Conservation (phyloP, 306 rosid genomes). For the Begonia fuchsioides region DNA sequence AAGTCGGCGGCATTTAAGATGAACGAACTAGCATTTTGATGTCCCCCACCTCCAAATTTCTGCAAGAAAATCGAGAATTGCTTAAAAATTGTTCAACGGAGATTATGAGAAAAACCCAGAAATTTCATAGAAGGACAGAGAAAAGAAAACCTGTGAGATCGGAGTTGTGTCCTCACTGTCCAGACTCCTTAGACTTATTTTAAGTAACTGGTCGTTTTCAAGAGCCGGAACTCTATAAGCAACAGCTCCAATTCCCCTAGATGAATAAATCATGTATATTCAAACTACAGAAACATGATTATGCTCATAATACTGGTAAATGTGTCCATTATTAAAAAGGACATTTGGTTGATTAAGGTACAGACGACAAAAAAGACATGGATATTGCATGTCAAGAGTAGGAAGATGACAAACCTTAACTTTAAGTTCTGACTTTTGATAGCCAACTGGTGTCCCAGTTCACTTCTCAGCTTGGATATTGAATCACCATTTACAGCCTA, state of each 20-base stretch:
- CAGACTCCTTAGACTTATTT: conserved; percentile 70
- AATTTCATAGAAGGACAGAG: background rate
- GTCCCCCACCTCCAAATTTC: conserved; percentile 88
- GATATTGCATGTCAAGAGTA: background rate
- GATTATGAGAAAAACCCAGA: background rate
- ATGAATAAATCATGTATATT: conserved; percentile 1
- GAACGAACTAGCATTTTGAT: conserved; percentile 69
- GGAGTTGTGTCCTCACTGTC: conserved; percentile 54
- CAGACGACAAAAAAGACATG: background rate
- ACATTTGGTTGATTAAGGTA: background rate
- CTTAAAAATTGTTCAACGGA: too few species aligned
- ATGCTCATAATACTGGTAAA: background rate
- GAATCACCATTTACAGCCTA: conserved; percentile 72
- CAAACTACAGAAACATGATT: background rate
- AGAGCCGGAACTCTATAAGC: conserved; percentile 60
- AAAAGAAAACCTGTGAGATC: conserved; percentile 46
- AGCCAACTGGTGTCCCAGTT: conserved; percentile 76
- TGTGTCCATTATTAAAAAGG: too few species aligned
- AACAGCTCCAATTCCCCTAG: conserved; percentile 75
- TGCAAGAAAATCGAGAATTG: conserved; percentile 13
- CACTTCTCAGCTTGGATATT: conserved; percentile 63
- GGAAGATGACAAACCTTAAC: conserved; percentile 35
- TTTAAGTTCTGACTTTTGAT: conserved; percentile 45
- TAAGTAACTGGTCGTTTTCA: conserved; percentile 38
- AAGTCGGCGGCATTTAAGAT: conserved; percentile 40